phyloP scores from a whole-genome alignment of 768 basidiomycete genomes.

The Glaciozyma antarctica region DNA sequence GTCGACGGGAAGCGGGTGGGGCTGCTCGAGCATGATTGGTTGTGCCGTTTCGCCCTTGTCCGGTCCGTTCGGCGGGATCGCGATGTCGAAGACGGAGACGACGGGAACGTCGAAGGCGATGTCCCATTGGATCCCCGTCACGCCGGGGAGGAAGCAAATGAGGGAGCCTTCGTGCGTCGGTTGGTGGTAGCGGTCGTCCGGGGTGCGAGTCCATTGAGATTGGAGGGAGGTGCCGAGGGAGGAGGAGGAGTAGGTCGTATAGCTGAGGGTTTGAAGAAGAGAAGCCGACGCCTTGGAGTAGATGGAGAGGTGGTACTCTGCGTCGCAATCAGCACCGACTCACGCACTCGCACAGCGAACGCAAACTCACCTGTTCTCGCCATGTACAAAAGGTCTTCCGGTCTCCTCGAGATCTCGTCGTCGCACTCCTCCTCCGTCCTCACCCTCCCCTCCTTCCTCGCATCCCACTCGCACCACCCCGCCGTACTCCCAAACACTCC shows the following conservation, averaged over 20 bases:
- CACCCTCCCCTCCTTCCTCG: slow-evolving; percentile 1
- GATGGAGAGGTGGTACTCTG: slow-evolving; percentile 86
- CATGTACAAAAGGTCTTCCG: slow-evolving; percentile 48
- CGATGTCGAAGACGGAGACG: slow-evolving; percentile 73
- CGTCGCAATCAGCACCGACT: slow-evolving; percentile 1
- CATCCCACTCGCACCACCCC: slow-evolving; percentile 37
- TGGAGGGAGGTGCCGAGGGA: slow-evolving; percentile 46
- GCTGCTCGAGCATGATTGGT: slow-evolving; percentile 29
- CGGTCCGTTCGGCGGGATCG: slow-evolving; percentile 40
- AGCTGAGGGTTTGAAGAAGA: slow-evolving; percentile 67
- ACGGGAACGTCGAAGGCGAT: slow-evolving; percentile 32
- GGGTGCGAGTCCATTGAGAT: slow-evolving; percentile 60
- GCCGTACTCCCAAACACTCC: slow-evolving; percentile 32
- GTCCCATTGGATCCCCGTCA: slow-evolving; percentile 31
- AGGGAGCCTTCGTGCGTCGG: slow-evolving; percentile 68
- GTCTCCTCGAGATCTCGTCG: slow-evolving; percentile 33
- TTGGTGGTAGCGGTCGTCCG: slow-evolving; percentile 72
- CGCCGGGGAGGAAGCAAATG: slow-evolving; percentile 51
- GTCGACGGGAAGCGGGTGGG: slow-evolving; percentile 43
- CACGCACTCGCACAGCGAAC: background rate
- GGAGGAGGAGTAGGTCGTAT: slow-evolving; percentile 77
- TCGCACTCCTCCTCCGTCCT: slow-evolving; percentile 33
- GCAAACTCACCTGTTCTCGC: slow-evolving; percentile 53
- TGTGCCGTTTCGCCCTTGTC: background rate
- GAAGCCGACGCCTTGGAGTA: slow-evolving; percentile 49